Conservation (phyloP, 2,329 filamentous ascomycete species). For the Colletotrichum spaethianum region DNA sequence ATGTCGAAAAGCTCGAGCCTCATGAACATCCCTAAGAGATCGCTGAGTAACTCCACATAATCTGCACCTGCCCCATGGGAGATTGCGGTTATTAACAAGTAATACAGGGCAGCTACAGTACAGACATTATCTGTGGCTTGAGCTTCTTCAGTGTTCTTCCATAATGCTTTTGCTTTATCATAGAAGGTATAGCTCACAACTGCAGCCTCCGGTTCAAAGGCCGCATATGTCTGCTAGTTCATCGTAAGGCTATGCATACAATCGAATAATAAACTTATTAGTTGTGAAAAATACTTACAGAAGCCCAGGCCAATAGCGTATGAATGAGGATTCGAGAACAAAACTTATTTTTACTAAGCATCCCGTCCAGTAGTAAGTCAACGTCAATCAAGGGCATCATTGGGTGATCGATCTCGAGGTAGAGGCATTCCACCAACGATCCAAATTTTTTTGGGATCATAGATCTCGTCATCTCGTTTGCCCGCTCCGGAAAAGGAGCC, state of each 20-base stretch:
- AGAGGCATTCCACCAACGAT: slow-evolving; percentile 60
- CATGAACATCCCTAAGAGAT: neutral
- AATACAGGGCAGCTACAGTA: neutral
- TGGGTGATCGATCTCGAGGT: neutral
- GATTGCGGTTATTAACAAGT: neutral
- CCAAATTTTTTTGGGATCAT: slow-evolving; percentile 59
- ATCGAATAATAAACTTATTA: neutral
- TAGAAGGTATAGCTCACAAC: neutral
- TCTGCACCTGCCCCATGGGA: neutral
- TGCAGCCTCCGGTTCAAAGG: neutral
- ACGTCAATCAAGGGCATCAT: neutral
- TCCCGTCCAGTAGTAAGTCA: neutral
- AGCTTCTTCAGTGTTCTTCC: neutral
- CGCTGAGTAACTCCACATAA: neutral
- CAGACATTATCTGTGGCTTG: neutral
- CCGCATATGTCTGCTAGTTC: neutral
- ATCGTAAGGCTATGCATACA: neutral
- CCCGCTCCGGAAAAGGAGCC: slow-evolving; percentile 65
- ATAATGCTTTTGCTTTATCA: neutral
- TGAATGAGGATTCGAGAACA: neutral
- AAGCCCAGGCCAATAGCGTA: neutral
- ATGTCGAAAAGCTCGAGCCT: neutral
- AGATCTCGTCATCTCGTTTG: slow-evolving; percentile 69
- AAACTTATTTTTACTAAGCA: neutral
- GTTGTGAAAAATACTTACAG: neutral